phyloP scores from a whole-genome alignment of 2,329 filamentous ascomycete genomes.

The Cercospora citrullina region DNA sequence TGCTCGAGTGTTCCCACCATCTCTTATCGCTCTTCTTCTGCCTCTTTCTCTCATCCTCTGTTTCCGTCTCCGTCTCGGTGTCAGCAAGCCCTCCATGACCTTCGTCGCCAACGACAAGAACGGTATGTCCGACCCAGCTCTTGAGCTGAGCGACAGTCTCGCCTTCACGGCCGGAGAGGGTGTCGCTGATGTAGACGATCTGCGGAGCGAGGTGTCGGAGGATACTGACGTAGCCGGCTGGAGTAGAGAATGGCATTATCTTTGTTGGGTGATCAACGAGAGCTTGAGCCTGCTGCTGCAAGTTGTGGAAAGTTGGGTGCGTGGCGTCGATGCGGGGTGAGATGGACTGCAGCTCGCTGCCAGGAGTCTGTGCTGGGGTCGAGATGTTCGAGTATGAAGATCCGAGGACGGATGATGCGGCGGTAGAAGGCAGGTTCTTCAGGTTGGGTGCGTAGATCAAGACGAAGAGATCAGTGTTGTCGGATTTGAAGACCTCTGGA shows the following conservation, averaged over 20 bases:
- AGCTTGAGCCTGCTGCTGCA: conserved; percentile 75
- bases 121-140: conserved; percentile 62
- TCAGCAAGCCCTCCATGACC: conserved; percentile 79
- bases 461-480: conserved; percentile 75
- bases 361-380: conserved; percentile 61
- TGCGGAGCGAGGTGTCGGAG: conserved; percentile 83
- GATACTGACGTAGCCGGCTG: conserved; percentile 81
- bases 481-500: conserved; percentile 71
- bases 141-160: conserved; percentile 67
- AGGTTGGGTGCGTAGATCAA: conserved; percentile 84
- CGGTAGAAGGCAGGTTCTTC: conserved; percentile 43
- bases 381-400: conserved; percentile 89
- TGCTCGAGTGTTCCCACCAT: conserved; percentile 79
- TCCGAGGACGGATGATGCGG: conserved; percentile 62
- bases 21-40: conserved; percentile 49
- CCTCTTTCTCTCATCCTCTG: conserved; percentile 56
- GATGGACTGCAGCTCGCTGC: conserved; percentile 55
- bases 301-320: conserved; percentile 62
- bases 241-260: conserved; percentile 83
- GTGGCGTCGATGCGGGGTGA: conserved; percentile 45
- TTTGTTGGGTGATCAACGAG: conserved; percentile 83
- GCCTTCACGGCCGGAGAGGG: conserved; percentile 66
- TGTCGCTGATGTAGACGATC: conserved; percentile 79
- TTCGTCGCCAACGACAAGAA: conserved; percentile 67
- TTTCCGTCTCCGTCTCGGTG: conserved; percentile 69